These are phyloP conservation scores for Adansonia rubrostipa DNA, from an alignment of 441 rosid species.

Conservation along the genomic window DNA sequence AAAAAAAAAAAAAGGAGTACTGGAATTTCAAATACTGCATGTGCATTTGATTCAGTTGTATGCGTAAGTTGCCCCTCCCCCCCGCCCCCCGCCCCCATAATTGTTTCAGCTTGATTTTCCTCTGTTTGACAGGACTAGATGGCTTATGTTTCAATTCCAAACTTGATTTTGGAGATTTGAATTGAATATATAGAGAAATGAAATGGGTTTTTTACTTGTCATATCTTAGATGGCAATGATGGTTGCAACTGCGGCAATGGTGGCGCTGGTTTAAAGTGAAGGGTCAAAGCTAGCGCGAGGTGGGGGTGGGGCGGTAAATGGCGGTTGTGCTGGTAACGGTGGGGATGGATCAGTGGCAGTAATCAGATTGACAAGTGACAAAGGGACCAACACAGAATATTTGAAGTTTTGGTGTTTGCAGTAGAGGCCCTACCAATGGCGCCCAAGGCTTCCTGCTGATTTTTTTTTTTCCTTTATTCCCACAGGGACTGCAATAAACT, in stretches of 20 bases:
- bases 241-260: not conserved
- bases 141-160: not conserved
- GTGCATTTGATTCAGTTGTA: constrained; percentile 1
- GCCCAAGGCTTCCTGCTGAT: not conserved
- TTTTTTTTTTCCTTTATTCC: not conserved
- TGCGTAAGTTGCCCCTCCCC: not conserved
- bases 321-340: not conserved
- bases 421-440: constrained; percentile 7
- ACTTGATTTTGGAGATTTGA: constrained; percentile 13
- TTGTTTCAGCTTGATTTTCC: not conserved
- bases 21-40: not conserved
- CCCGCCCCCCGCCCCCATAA: not conserved
- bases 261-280: not conserved
- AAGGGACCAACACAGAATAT: not conserved
- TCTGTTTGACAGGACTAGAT: not conserved
- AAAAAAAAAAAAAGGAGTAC: not conserved
- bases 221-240: no score
- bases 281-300: not conserved
- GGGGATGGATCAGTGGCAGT: constrained; percentile 4
- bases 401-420: not conserved
- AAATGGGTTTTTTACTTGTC: not conserved
- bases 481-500: not conserved
- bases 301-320: not conserved
- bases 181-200: not conserved
- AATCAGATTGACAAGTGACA: not conserved